These are phyloP conservation scores for Tolypocladium album DNA, from an alignment of 2,329 filamentous ascomycete genomes.

Conservation along the genomic window DNA sequence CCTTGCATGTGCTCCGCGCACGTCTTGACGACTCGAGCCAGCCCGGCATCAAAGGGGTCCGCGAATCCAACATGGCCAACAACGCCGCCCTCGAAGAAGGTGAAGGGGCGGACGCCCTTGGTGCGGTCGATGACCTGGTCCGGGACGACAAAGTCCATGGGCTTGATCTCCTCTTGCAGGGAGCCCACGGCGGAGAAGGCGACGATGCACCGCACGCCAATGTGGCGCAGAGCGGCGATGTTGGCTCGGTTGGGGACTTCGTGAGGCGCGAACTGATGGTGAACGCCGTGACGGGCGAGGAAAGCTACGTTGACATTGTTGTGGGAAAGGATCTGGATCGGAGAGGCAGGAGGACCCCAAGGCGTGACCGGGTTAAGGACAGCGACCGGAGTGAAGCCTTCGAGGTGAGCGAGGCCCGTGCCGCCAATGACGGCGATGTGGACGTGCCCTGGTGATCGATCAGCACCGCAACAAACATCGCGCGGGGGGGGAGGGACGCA, in stretches of 20 bases:
- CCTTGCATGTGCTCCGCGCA: conserved; percentile 70
- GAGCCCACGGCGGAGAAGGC: conserved; percentile 93
- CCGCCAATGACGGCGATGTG: conserved; percentile 87
- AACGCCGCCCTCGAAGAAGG: conserved; percentile 87
- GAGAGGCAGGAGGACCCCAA: conserved; percentile 70
- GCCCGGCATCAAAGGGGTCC: conserved; percentile 77
- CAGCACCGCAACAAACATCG: conserved; percentile 1
- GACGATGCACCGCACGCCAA: conserved; percentile 85
- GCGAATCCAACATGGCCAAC: conserved; percentile 94
- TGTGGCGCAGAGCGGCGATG: conserved; percentile 86
- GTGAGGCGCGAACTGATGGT: conserved; percentile 86
- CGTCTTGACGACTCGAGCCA: conserved; percentile 65
- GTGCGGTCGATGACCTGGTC: conserved; percentile 97
- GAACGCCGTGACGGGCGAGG: conserved; percentile 78
- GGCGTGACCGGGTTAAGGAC: conserved; percentile 68
- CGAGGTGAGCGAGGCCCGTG: conserved; percentile 80
- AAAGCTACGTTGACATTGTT: conserved; percentile 77
- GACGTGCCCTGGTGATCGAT: conserved; percentile 45
- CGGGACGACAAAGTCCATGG: conserved; percentile 91
- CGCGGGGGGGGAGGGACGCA: conserved; percentile 20
- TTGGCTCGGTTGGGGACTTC: conserved; percentile 94
- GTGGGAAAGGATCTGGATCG: conserved; percentile 83
- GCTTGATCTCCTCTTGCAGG: conserved; percentile 84
- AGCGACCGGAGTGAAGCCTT: conserved; percentile 77
- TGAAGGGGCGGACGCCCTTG: conserved; percentile 88